Conservation (phyloP, 2,329 filamentous ascomycete species). For the Neofusicoccum umdonicola region DNA sequence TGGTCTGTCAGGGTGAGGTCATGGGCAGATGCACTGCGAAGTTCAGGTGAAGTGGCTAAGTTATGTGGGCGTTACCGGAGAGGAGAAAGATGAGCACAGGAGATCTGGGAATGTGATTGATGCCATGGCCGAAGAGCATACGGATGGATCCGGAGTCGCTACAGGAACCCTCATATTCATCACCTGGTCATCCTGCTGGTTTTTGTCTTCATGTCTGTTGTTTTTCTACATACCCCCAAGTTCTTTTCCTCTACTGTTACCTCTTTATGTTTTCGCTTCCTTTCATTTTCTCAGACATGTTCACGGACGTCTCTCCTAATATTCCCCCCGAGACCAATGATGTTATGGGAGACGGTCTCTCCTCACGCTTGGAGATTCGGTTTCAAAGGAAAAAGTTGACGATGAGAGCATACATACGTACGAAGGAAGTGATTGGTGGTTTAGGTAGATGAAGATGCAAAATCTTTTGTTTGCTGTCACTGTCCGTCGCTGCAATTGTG, state of each 20-base stretch:
- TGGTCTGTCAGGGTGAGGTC: conserved; percentile 98
- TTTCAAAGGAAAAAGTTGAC: not conserved
- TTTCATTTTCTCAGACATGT: not conserved
- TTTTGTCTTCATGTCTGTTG: conserved; percentile 3
- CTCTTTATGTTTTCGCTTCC: not conserved
- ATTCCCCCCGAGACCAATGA: not conserved
- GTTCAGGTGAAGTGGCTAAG: conserved; percentile 59
- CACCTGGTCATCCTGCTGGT: not conserved
- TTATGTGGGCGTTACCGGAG: not conserved
- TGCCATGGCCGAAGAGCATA: not conserved
- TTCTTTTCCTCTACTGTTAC: not conserved
- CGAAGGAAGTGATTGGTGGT: not conserved
- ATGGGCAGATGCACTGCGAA: conserved; percentile 95
- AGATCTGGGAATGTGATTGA: not conserved
- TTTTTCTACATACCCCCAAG: conserved; percentile 16
- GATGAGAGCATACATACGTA: not conserved
- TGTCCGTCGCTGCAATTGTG: no score
- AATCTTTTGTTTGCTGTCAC: not conserved
- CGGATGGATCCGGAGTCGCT: not conserved
- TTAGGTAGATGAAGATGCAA: not conserved
- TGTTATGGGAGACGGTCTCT: not conserved
- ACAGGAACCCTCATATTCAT: not conserved
- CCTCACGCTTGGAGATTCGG: not conserved
- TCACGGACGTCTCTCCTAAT: not conserved
- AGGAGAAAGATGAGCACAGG: not conserved